phyloP scores from a whole-genome alignment of 768 basidiomycete species.

The Heimioporus sp. region DNA sequence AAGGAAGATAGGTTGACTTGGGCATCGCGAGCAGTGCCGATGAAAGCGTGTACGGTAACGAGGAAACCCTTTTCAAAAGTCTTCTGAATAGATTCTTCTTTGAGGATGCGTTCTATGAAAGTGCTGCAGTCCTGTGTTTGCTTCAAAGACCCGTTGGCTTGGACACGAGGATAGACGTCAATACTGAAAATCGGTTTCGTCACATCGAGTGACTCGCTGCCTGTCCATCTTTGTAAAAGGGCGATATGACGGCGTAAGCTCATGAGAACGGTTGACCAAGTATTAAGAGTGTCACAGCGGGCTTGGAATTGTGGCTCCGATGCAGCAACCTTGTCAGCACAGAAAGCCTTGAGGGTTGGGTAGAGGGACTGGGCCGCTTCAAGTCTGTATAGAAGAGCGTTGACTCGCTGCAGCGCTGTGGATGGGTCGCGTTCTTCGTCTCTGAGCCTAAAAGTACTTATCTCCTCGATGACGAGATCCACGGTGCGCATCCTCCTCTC shows the following conservation, averaged over 20 bases:
- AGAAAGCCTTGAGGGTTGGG: constrained; percentile 78
- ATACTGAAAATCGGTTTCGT: constrained; percentile 71
- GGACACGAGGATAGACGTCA: constrained; percentile 40
- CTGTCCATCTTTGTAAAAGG: constrained; percentile 90
- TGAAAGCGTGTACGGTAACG: constrained; percentile 81
- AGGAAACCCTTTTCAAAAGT: constrained; percentile 92
- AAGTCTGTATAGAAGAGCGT: constrained; percentile 66
- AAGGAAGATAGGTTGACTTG: constrained; percentile 75
- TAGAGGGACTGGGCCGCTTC: constrained; percentile 86
- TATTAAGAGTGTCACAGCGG: constrained; percentile 86
- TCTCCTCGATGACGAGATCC: constrained; percentile 81
- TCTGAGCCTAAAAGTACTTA: constrained; percentile 69
- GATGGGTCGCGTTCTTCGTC: constrained; percentile 34
- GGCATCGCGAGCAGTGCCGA: constrained; percentile 82
- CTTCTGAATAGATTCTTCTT: constrained; percentile 94
- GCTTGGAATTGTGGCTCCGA: constrained; percentile 65
- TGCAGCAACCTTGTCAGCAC: constrained; percentile 72
- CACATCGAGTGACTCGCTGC: constrained; percentile 87
- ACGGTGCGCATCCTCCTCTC: constrained; percentile 80
- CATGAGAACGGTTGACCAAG: constrained; percentile 87
- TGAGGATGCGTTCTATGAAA: constrained; percentile 91
- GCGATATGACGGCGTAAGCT: constrained; percentile 81
- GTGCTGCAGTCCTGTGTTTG: constrained; percentile 64
- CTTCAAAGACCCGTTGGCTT: constrained; percentile 38
- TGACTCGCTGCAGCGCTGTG: constrained; percentile 60